phyloP scores from a whole-genome alignment of 116 monocot genomes.

The Trichopus zeylanicus region DNA sequence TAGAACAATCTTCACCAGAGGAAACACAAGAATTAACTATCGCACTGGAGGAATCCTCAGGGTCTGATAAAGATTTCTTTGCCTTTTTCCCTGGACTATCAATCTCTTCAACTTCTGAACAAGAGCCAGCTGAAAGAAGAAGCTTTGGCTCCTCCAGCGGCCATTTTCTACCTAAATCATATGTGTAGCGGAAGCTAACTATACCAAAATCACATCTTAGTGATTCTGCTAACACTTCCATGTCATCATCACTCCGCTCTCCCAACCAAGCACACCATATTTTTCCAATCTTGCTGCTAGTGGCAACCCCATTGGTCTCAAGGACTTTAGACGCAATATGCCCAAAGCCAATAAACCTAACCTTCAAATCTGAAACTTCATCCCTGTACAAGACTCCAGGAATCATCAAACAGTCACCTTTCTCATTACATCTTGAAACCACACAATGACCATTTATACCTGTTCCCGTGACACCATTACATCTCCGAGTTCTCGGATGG shows the following conservation, averaged over 20 bases:
- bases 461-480: not conserved
- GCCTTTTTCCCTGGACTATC: conserved; percentile 29
- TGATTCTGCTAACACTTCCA: conserved; percentile 5
- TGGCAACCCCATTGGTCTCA: conserved; percentile 17
- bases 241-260: conserved; percentile 21
- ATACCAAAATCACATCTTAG: conserved; percentile 62
- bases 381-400: conserved; percentile 40
- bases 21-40: conserved; percentile 12
- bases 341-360: conserved; percentile 48
- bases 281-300: conserved; percentile 26
- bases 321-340: conserved; percentile 34
- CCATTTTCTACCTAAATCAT: conserved; percentile 53
- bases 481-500: not conserved
- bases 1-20: conserved; percentile 10
- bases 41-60: conserved; percentile 26
- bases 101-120: conserved; percentile 29
- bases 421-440: conserved; percentile 5
- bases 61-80: conserved; percentile 53
- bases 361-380: conserved; percentile 22
- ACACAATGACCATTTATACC: conserved; percentile 7
- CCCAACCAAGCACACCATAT: conserved; percentile 96
- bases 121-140: conserved; percentile 28
- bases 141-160: conserved; percentile 19
- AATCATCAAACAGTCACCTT: conserved; percentile 17
- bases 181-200: conserved; percentile 50